phyloP scores from a whole-genome alignment of 2,329 filamentous ascomycete species.

The Sarocladiaceae sp. region DNA sequence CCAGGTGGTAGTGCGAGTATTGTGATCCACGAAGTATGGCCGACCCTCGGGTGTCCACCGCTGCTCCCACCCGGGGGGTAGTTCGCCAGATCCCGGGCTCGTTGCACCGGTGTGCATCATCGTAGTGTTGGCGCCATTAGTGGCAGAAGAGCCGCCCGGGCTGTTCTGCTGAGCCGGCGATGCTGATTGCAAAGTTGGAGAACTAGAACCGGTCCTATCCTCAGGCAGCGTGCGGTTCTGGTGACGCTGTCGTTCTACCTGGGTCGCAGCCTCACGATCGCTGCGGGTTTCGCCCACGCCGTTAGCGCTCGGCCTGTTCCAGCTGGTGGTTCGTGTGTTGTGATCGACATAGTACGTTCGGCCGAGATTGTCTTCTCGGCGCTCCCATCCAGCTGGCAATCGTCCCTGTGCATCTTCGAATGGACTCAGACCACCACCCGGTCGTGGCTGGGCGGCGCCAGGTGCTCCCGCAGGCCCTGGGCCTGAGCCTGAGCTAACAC shows the following conservation, averaged over 20 bases:
- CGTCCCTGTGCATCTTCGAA: constrained; percentile 96
- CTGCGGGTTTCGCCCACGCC: constrained; percentile 65
- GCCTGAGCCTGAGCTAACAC: constrained; percentile 34
- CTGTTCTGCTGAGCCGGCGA: constrained; percentile 29
- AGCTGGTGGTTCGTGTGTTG: constrained; percentile 93
- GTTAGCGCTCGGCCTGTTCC: constrained; percentile 80
- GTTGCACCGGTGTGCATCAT: constrained; percentile 80
- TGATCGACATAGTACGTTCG: constrained; percentile 98
- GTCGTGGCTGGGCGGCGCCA: constrained; percentile 25
- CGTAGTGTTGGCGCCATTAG: constrained; percentile 49
- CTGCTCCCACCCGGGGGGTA: constrained; percentile 95
- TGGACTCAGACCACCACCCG: constrained; percentile 59
- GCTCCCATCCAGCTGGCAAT: constrained; percentile 89
- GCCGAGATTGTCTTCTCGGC: constrained; percentile 88
- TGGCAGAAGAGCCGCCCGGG: constrained; percentile 21
- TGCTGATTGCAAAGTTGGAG: constrained; percentile 64
- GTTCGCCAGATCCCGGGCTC: constrained; percentile 87
- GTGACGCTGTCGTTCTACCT: constrained; percentile 86
- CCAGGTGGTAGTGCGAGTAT: constrained; percentile 96
- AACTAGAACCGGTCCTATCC: constrained; percentile 88
- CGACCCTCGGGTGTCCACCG: constrained; percentile 91
- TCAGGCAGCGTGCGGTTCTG: constrained; percentile 94
- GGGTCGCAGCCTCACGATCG: constrained; percentile 83
- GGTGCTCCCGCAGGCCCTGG: constrained; percentile 22
- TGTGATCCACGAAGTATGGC: constrained; percentile 97